These are phyloP conservation scores for Thalassiosira profunda DNA, from an alignment of 108 stramenopile species.

Conservation along the genomic window DNA sequence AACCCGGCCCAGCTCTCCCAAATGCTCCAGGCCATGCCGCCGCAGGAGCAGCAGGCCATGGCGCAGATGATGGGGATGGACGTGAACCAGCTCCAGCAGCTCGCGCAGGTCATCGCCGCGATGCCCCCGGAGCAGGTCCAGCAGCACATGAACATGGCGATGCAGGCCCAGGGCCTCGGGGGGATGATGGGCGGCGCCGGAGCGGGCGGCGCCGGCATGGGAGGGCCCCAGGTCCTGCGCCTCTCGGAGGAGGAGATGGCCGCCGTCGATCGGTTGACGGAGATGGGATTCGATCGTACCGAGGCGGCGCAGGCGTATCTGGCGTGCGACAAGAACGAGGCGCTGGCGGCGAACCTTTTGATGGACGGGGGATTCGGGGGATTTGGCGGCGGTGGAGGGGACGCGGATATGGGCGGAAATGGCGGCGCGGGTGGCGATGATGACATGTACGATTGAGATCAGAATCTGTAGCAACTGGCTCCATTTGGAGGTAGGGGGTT, in stretches of 20 bases:
- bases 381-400: slow-evolving; percentile 53
- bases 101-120: slow-evolving; percentile 89
- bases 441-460: slow-evolving; percentile 92
- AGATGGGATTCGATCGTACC: slow-evolving; percentile 96
- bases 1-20: slow-evolving; percentile 90
- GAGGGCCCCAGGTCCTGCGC: slow-evolving; percentile 73
- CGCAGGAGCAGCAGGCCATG: slow-evolving; percentile 90
- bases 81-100: slow-evolving; percentile 91
- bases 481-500: too few species aligned
- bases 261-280: slow-evolving; percentile 93
- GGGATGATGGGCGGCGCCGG: slow-evolving; percentile 52
- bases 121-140: slow-evolving; percentile 97
- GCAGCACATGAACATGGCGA: slow-evolving; percentile 86
- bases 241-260: slow-evolving; percentile 96
- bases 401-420: slow-evolving; percentile 29
- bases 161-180: slow-evolving; percentile 62
- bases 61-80: slow-evolving; percentile 94
- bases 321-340: slow-evolving; percentile 99
- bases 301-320: slow-evolving; percentile 98
- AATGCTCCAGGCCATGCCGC: slow-evolving; percentile 87
- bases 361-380: slow-evolving; percentile 84
- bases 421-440: slow-evolving; percentile 58
- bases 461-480: too few species aligned
- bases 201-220: slow-evolving; percentile 59
- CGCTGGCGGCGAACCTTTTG: slow-evolving; percentile 96